Percentiles rank a stretch among this genome's conserved stretches.
Evolutionary conservation across 2,329 filamentous ascomycete genomes (phyloP).

Genomic region (Botrytis hyacinthi): DNA sequence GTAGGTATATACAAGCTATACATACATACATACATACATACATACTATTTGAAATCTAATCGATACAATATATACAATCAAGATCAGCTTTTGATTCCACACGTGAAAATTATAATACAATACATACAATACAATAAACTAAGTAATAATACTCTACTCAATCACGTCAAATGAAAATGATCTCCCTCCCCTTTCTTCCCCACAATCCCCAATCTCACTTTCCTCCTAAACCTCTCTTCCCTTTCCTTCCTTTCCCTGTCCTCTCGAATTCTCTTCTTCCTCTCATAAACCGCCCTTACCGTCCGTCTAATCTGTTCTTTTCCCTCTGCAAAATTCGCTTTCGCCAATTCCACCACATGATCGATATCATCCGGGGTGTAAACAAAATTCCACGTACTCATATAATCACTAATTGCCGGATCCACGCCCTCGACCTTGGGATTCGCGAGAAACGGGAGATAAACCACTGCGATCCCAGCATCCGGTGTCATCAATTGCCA

Average conservation of each 20-base stretch:
- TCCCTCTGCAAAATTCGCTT: conserved; percentile 84
- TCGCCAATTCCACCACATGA: conserved; percentile 74
- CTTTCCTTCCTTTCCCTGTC: conserved; percentile 47
- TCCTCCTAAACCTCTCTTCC: conserved; percentile 46
- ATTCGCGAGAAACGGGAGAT: conserved; percentile 87
- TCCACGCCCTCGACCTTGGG: conserved; percentile 77
- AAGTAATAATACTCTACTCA: too few relatives aligned
- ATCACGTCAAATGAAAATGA: conserved; percentile 23
- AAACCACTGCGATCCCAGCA: conserved; percentile 84
- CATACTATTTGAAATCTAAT: neutral
- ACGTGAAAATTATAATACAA: neutral
- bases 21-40: too few relatives aligned
- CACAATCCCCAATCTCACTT: conserved; percentile 51
- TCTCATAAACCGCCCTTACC: conserved; percentile 85
- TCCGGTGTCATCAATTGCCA: conserved; percentile 72
- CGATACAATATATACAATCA: neutral
- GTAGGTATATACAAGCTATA: neutral
- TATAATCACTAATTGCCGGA: conserved; percentile 77
- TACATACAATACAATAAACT: too few relatives aligned
- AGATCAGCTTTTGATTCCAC: neutral
- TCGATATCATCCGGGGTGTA: conserved; percentile 92
- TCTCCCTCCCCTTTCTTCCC: conserved; percentile 61
- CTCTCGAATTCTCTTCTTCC: conserved; percentile 72
- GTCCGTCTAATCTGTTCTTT: conserved; percentile 73
- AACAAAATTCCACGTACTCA: conserved; percentile 97